These are phyloP conservation scores for Candida oleophila DNA, from an alignment of 805 yeast genomes.

Conservation along the genomic window DNA sequence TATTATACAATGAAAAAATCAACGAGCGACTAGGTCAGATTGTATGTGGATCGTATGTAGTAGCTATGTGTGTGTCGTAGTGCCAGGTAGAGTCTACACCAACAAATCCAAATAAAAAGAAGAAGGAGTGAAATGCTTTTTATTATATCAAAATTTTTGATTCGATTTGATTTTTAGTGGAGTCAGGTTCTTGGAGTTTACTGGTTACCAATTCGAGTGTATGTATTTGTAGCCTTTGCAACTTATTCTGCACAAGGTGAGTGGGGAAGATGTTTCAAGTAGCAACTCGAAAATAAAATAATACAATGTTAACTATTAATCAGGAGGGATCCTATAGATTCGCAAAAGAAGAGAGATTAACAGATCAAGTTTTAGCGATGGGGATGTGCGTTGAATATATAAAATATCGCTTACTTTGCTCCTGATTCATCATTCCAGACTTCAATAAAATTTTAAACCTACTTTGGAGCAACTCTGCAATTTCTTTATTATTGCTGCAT, in stretches of 20 bases:
- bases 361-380: neutral
- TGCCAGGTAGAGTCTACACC: no score
- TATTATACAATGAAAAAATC: no score
- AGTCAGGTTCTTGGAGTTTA: neutral
- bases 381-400: neutral
- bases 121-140: no score
- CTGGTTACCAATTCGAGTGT: neutral
- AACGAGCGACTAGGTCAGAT: no score
- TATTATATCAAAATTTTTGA: no score
- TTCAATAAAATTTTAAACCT: neutral
- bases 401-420: neutral
- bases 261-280: neutral
- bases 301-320: no score
- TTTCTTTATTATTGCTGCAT: neutral
- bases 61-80: no score
- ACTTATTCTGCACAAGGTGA: neutral
- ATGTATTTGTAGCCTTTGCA: slow-evolving; percentile 2
- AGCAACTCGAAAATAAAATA: neutral
- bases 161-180: neutral
- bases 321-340: no score
- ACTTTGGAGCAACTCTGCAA: neutral
- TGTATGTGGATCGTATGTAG: no score
- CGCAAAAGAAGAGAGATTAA: no score
- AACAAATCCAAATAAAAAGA: no score
- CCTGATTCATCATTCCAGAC: neutral